phyloP scores from a whole-genome alignment of 768 basidiomycete genomes.

The Asterophora lycoperdoides region DNA sequence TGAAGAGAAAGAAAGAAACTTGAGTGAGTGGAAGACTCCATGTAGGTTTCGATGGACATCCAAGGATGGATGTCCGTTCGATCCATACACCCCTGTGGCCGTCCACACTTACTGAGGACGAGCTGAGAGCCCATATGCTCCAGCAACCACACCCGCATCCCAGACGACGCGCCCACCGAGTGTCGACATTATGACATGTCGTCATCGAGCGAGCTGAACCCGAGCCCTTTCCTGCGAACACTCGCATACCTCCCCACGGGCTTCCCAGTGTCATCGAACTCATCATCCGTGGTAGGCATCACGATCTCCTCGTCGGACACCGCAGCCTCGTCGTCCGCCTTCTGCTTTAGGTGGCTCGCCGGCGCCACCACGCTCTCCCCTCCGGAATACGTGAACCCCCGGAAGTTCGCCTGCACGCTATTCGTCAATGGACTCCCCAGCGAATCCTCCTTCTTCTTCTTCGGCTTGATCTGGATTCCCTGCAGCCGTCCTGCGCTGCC shows the following conservation, averaged over 20 bases:
- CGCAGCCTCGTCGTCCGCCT: slow-evolving; percentile 51
- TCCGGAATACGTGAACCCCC: slow-evolving; percentile 87
- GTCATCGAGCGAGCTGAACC: slow-evolving; percentile 39
- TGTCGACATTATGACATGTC: slow-evolving; percentile 28
- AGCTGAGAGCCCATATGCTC: slow-evolving; percentile 17
- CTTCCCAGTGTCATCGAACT: slow-evolving; percentile 60
- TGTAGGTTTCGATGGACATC: slow-evolving; percentile 5
- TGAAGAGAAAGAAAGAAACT: slow-evolving; percentile 11
- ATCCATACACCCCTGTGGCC: slow-evolving; percentile 9
- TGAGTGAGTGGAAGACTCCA: slow-evolving; percentile 2
- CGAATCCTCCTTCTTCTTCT: slow-evolving; percentile 41
- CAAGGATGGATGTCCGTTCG: slow-evolving; percentile 5
- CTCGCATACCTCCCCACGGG: slow-evolving; percentile 71
- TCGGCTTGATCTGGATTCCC: slow-evolving; percentile 52
- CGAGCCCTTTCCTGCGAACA: slow-evolving; percentile 44
- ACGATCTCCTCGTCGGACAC: slow-evolving; percentile 48
- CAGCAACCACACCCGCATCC: slow-evolving; percentile 8
- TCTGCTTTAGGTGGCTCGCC: slow-evolving; percentile 36
- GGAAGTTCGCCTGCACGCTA: slow-evolving; percentile 95
- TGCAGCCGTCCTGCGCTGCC: slow-evolving; percentile 18
- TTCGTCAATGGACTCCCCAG: slow-evolving; percentile 74
- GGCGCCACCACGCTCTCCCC: slow-evolving; percentile 58
- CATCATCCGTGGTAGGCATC: slow-evolving; percentile 67
- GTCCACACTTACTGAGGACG: slow-evolving; percentile 17
- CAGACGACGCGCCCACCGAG: not conserved